phyloP scores from a whole-genome alignment of 2,329 filamentous ascomycete species.

The Penicillium sp. region DNA sequence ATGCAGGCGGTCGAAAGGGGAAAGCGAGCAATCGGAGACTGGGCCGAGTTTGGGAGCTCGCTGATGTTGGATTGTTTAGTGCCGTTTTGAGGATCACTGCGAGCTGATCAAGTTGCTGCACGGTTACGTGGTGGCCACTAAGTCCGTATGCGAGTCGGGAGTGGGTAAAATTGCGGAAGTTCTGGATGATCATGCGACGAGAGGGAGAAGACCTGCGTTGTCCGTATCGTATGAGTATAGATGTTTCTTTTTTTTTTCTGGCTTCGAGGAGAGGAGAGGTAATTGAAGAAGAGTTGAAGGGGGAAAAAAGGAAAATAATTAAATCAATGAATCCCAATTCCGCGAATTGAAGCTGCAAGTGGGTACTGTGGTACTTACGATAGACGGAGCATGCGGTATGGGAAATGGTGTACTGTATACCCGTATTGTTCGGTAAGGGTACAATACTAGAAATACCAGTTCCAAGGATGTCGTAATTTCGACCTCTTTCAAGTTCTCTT shows the following conservation, averaged over 20 bases:
- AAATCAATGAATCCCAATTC: conserved; percentile 26
- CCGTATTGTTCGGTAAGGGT: conserved; percentile 3
- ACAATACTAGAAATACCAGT: not conserved
- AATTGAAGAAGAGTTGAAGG: not conserved
- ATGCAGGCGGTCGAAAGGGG: conserved; percentile 39
- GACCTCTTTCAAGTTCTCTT: not conserved
- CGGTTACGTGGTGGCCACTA: conserved; percentile 36
- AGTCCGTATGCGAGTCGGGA: conserved; percentile 24
- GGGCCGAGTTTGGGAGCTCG: conserved; percentile 24
- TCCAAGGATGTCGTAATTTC: not conserved
- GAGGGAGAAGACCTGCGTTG: conserved; percentile 22
- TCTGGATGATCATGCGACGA: conserved; percentile 28
- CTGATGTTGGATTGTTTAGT: conserved; percentile 29
- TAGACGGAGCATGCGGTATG: conserved; percentile 6
- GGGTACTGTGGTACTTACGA: conserved; percentile 17
- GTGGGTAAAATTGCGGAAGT: conserved; percentile 24
- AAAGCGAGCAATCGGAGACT: conserved; percentile 32
- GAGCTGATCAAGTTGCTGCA: conserved; percentile 33
- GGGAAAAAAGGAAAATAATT: conserved; percentile 19
- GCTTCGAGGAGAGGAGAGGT: not conserved
- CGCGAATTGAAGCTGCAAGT: conserved; percentile 26
- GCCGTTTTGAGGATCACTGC: conserved; percentile 22
- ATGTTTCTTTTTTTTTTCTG: not conserved
- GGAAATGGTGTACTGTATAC: conserved; percentile 2
- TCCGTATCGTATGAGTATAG: conserved; percentile 12